These are phyloP conservation scores for Lolium multiflorum DNA, from an alignment of 176 grass and related monocot genomes.

Conservation along the genomic window DNA sequence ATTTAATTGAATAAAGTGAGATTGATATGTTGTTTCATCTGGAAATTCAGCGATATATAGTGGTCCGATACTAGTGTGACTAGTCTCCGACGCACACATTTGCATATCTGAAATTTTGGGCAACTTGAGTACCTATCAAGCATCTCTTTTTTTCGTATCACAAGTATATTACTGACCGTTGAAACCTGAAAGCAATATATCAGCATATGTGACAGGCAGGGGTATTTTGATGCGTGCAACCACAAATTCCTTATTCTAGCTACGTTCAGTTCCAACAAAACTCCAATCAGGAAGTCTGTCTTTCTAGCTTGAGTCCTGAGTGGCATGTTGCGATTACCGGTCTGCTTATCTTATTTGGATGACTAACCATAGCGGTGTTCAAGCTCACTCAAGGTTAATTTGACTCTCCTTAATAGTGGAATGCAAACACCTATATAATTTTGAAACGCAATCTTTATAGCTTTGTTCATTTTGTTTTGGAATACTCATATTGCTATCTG, in stretches of 20 bases:
- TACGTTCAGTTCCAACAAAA: background rate
- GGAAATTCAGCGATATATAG: slow-evolving; percentile 10
- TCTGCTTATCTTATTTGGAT: slow-evolving; percentile 14
- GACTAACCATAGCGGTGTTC: background rate
- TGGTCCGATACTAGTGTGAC: background rate
- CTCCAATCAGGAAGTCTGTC: background rate
- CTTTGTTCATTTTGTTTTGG: slow-evolving; percentile 16
- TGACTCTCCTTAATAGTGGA: background rate
- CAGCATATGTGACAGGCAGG: background rate
- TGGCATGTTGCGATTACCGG: background rate
- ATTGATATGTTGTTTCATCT: background rate
- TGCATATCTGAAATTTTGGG: slow-evolving; percentile 17
- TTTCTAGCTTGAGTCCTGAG: slow-evolving; percentile 21
- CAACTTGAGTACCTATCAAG: slow-evolving; percentile 22
- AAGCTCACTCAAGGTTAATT: background rate
- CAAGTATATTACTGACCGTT: background rate
- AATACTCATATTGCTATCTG: background rate
- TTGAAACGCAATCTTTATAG: background rate
- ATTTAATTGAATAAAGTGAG: slow-evolving; percentile 33
- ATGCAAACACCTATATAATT: slow-evolving; percentile 14
- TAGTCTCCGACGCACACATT: background rate
- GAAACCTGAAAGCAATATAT: slow-evolving; percentile 1
- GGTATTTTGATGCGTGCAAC: background rate
- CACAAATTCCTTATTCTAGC: background rate
- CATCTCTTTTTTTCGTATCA: background rate